Evolutionary conservation across 331 rosid species (phyloP).

Genomic region (Stylosanthes scabra): DNA sequence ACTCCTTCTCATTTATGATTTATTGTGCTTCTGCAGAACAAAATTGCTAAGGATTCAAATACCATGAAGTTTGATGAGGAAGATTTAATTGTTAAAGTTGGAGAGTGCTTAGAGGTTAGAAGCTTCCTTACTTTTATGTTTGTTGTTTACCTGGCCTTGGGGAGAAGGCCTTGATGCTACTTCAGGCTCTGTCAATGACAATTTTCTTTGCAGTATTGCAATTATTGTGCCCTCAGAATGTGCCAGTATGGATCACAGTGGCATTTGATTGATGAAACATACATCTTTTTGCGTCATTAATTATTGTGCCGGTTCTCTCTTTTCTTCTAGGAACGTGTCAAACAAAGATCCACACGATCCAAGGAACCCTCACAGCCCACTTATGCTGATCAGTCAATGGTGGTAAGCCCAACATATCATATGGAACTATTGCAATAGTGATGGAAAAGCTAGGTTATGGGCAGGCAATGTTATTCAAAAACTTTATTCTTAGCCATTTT

Average conservation of each 20-base stretch:
- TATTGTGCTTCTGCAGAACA: constrained; percentile 62
- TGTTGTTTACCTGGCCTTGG: constrained; percentile 18
- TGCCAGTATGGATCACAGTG: constrained; percentile 35
- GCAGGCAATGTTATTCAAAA: constrained; percentile 17
- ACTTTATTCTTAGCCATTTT: constrained; percentile 26
- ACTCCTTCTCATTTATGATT: constrained; percentile 32
- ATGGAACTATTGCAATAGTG: constrained; percentile 27
- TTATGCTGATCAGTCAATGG: constrained; percentile 54
- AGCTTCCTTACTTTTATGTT: constrained; percentile 30
- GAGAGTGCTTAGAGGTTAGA: constrained; percentile 91
- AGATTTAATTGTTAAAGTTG: constrained; percentile 91
- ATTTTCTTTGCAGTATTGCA: constrained; percentile 27
- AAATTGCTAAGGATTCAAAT: constrained; percentile 77
- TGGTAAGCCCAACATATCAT: constrained; percentile 56
- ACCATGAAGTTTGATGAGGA: constrained; percentile 72
- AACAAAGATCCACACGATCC: constrained; percentile 65
- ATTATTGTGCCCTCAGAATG: constrained; percentile 2
- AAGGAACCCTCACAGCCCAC: constrained; percentile 59
- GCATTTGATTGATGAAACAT: constrained; percentile 28
- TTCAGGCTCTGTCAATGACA: constrained; percentile 12
- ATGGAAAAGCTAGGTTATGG: constrained; percentile 27
- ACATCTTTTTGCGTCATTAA: not conserved
- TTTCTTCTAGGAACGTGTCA: constrained; percentile 75
- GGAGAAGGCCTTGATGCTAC: constrained; percentile 26
- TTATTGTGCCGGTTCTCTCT: constrained; percentile 28